Evolutionary conservation across 2,329 filamentous ascomycete species (phyloP).

Genomic region (Colletotrichum caudatum): DNA sequence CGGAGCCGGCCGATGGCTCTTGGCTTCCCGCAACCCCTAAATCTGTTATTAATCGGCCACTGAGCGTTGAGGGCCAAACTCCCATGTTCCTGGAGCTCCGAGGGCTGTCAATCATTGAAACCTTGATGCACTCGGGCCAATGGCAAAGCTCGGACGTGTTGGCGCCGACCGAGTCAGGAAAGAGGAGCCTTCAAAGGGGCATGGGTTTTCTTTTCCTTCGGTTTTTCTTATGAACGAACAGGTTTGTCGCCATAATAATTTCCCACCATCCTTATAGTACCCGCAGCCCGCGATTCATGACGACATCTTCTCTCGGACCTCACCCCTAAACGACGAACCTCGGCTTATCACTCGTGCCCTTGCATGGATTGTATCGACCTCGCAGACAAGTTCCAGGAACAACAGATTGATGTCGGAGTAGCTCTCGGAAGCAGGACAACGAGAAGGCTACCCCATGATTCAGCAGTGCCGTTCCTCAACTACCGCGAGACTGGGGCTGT

Average conservation of each 20-base stretch:
- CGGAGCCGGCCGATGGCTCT: conserved; percentile 27
- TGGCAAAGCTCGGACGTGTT: conserved; percentile 3
- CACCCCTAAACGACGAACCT: conserved; percentile 15
- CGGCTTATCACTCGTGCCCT: conserved; percentile 2
- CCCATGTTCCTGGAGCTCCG: conserved; percentile 12
- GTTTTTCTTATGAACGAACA: not conserved
- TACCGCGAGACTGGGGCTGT: conserved; percentile 25
- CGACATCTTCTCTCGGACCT: conserved; percentile 1
- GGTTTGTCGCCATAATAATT: not conserved
- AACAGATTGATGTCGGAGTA: conserved; percentile 10
- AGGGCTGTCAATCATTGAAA: conserved; percentile 1
- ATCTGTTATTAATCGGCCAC: conserved; percentile 10
- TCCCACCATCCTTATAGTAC: conserved; percentile 2
- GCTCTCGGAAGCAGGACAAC: conserved; percentile 1
- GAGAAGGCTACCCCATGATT: conserved; percentile 6
- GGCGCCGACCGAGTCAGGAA: conserved; percentile 21
- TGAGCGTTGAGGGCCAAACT: conserved; percentile 10
- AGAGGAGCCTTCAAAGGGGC: not conserved
- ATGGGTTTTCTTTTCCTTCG: not conserved
- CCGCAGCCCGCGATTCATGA: conserved; percentile 35
- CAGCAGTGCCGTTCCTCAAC: conserved; percentile 17
- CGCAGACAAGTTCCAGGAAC: conserved; percentile 10
- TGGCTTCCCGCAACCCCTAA: conserved; percentile 6
- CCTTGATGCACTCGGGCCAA: not conserved
- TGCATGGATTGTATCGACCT: conserved; percentile 9